phyloP scores from a whole-genome alignment of 495 filamentous ascomycete genomes.

The Neurospora discreta region DNA sequence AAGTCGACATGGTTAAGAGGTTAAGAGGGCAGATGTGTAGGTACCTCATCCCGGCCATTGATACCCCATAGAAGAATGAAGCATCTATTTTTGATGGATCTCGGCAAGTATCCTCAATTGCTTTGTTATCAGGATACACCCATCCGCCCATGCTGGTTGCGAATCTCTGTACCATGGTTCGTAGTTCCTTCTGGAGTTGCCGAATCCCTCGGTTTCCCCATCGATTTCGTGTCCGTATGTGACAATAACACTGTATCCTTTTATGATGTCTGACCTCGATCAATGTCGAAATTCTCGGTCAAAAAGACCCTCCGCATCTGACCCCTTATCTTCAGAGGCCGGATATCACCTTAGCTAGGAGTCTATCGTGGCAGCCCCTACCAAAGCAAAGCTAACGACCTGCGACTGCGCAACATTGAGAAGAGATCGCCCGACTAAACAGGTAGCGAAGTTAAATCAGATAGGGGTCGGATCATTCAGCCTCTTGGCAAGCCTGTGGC shows the following conservation, averaged over 20 bases:
- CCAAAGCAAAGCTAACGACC: background rate
- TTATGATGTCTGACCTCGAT: background rate
- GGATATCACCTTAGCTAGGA: background rate
- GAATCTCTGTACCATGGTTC: background rate
- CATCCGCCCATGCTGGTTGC: background rate
- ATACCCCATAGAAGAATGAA: background rate
- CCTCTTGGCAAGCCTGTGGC: background rate
- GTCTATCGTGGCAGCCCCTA: background rate
- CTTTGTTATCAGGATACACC: background rate
- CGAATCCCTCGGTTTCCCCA: background rate
- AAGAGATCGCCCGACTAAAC: background rate
- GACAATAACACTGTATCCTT: background rate
- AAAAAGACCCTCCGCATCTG: background rate
- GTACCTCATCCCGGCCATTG: background rate
- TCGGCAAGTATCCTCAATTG: background rate
- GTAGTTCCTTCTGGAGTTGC: background rate
- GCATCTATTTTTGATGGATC: background rate
- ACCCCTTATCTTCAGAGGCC: background rate
- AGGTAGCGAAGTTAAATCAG: background rate
- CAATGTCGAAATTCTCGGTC: background rate
- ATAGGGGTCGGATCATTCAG: background rate
- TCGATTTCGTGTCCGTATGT: background rate
- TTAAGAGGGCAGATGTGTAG: background rate
- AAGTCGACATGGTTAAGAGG: background rate
- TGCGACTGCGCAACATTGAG: background rate